A percentile compares a stretch with the other conserved stretches of the same genome.
phyloP scores from a whole-genome alignment of 371 early-diverging fungal genomes.

The Mucor ambiguus region DNA sequence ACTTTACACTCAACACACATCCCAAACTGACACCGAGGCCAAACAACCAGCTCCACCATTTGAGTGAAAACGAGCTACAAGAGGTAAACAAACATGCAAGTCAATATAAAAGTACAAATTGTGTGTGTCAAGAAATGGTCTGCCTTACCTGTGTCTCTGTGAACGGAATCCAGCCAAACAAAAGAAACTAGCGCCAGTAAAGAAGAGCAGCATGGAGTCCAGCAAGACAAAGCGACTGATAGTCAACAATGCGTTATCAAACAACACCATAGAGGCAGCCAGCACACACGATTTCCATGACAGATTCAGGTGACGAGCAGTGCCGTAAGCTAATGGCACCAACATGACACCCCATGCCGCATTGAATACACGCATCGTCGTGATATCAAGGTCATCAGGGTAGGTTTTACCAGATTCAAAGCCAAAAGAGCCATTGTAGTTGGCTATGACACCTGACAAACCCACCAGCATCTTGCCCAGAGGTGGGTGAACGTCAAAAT shows the following conservation, averaged over 20 bases:
- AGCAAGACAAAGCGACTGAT: constrained; percentile 98
- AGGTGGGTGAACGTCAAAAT: constrained; percentile 99
- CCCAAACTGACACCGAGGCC: constrained; percentile 95
- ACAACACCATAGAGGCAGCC: constrained; percentile 76
- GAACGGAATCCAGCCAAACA: constrained; percentile 73
- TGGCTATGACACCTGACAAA: constrained; percentile 85
- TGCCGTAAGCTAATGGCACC: constrained; percentile 93
- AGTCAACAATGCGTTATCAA: constrained; percentile 82
- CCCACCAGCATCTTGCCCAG: constrained; percentile 99
- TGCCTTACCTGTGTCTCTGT: constrained; percentile 57
- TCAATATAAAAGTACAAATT: constrained; percentile 5
- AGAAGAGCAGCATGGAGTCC: constrained; percentile 97
- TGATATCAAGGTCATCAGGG: constrained; percentile 85
- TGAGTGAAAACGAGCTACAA: constrained; percentile 71
- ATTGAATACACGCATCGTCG: constrained; percentile 89
- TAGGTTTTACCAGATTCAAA: constrained; percentile 90
- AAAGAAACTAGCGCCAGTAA: constrained; percentile 83
- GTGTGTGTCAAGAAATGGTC: background rate
- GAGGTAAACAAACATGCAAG: background rate
- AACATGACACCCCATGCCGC: constrained; percentile 91
- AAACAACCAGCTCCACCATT: constrained; percentile 89
- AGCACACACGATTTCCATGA: constrained; percentile 66
- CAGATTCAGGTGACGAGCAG: constrained; percentile 77
- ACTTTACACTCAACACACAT: constrained; percentile 92
- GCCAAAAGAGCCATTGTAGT: constrained; percentile 88